Evolutionary conservation across 2,329 filamentous ascomycete species (phyloP).

Genomic region (Phaeosphaeriaceae sp.): DNA sequence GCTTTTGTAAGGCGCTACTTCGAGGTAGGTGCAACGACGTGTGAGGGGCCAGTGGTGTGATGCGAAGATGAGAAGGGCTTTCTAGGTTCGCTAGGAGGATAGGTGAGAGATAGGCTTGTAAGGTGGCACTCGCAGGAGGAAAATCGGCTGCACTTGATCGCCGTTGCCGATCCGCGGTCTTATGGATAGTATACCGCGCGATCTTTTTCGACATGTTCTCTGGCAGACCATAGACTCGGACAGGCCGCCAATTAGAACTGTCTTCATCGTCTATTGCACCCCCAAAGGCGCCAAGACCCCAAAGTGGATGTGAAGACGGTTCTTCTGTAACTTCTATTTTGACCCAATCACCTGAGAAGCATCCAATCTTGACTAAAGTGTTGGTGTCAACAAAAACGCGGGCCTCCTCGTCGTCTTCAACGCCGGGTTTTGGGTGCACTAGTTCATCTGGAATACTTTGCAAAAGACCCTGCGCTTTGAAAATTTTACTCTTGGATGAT

Average conservation of each 20-base stretch:
- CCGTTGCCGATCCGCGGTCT: slow-evolving; percentile 45
- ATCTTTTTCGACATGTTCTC: slow-evolving; percentile 67
- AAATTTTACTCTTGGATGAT: slow-evolving; percentile 75
- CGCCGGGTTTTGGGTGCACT: slow-evolving; percentile 80
- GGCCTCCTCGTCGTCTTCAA: slow-evolving; percentile 85
- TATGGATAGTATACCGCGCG: slow-evolving; percentile 62
- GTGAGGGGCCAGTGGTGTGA: slow-evolving; percentile 70
- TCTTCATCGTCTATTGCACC: slow-evolving; percentile 69
- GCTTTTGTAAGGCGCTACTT: slow-evolving; percentile 48
- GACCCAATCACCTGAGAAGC: slow-evolving; percentile 98
- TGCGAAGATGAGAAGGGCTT: slow-evolving; percentile 76
- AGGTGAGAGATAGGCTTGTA: slow-evolving; percentile 76
- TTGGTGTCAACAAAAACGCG: slow-evolving; percentile 90
- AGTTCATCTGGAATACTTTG: slow-evolving; percentile 75
- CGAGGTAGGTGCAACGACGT: slow-evolving; percentile 46
- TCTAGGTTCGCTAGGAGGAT: slow-evolving; percentile 86
- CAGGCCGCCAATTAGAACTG: slow-evolving; percentile 74
- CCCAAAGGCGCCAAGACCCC: slow-evolving; percentile 71
- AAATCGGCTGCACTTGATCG: slow-evolving; percentile 57
- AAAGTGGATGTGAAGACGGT: slow-evolving; percentile 71
- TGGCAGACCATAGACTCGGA: slow-evolving; percentile 86
- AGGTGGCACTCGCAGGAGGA: slow-evolving; percentile 28
- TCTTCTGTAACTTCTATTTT: slow-evolving; percentile 79
- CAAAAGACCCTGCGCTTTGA: slow-evolving; percentile 81
- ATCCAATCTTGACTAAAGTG: slow-evolving; percentile 85